Evolutionary conservation across 2,329 filamentous ascomycete species (phyloP).

Genomic region (Cladosporium austrohemisphaericum): DNA sequence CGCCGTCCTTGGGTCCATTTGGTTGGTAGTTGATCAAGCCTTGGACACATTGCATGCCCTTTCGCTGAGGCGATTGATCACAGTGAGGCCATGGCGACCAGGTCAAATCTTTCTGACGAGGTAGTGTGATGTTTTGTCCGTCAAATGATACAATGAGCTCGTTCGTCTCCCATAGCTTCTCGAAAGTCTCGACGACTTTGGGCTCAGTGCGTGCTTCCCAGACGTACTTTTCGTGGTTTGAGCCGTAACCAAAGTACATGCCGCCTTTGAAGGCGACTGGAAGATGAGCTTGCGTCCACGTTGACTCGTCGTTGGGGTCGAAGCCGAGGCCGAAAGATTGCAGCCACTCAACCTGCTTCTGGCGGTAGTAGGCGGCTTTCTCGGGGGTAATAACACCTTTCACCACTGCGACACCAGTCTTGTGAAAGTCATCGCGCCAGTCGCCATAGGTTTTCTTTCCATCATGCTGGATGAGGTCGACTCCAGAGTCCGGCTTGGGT

Average conservation of each 20-base stretch:
- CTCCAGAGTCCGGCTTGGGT: constrained; percentile 19
- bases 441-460: constrained; percentile 23
- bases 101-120: constrained; percentile 37
- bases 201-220: constrained; percentile 45
- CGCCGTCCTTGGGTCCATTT: constrained; percentile 46
- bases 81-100: constrained; percentile 46
- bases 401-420: constrained; percentile 30
- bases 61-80: constrained; percentile 41
- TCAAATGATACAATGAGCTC: constrained; percentile 33
- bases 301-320: constrained; percentile 32
- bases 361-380: constrained; percentile 26
- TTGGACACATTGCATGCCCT: constrained; percentile 42
- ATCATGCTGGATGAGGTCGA: constrained; percentile 22
- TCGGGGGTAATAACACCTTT: constrained; percentile 28
- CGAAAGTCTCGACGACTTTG: constrained; percentile 39
- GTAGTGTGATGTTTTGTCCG: constrained; percentile 43
- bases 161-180: constrained; percentile 40
- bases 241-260: constrained; percentile 41
- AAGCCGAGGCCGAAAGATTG: constrained; percentile 30
- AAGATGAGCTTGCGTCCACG: constrained; percentile 44
- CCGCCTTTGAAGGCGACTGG: constrained; percentile 44
- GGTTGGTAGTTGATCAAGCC: constrained; percentile 45
- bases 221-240: constrained; percentile 42
- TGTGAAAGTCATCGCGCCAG: constrained; percentile 32
- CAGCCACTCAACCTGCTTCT: constrained; percentile 33